Percentiles rank a stretch among this genome's conserved stretches.
phyloP scores from a whole-genome alignment of 2,329 filamentous ascomycete species.

The Colletotrichum gloeosporioides region DNA sequence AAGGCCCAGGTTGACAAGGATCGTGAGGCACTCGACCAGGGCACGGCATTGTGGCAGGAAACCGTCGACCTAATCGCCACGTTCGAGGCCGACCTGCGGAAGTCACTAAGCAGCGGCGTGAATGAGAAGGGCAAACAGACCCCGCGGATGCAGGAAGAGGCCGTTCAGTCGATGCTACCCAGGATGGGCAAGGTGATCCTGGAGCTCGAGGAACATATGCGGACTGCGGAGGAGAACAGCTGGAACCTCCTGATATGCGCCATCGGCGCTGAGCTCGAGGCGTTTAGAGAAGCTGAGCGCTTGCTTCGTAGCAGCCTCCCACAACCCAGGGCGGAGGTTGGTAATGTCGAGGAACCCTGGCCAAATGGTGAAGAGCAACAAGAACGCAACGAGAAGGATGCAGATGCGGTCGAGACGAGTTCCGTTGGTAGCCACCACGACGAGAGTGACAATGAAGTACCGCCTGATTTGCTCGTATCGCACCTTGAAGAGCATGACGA shows the following conservation, averaged over 20 bases:
- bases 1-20: conserved; percentile 65
- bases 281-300: conserved; percentile 64
- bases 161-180: conserved; percentile 51
- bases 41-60: conserved; percentile 69
- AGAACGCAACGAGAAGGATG: background rate
- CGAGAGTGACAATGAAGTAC: conserved; percentile 48
- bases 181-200: conserved; percentile 63
- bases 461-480: conserved; percentile 43
- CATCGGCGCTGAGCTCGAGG: conserved; percentile 75
- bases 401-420: background rate
- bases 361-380: conserved; percentile 9
- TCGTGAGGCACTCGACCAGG: conserved; percentile 69
- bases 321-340: conserved; percentile 26
- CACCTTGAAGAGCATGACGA: conserved; percentile 33
- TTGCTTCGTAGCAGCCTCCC: conserved; percentile 52
- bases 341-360: conserved; percentile 17
- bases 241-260: conserved; percentile 81
- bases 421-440: conserved; percentile 19
- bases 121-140: conserved; percentile 34
- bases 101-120: conserved; percentile 50
- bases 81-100: conserved; percentile 70
- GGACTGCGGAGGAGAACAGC: conserved; percentile 61
- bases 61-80: conserved; percentile 62
- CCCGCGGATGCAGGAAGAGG: conserved; percentile 36
- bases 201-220: conserved; percentile 59